Evolutionary conservation across 768 basidiomycete genomes (phyloP).

Genomic region (Lyophyllum atratum): DNA sequence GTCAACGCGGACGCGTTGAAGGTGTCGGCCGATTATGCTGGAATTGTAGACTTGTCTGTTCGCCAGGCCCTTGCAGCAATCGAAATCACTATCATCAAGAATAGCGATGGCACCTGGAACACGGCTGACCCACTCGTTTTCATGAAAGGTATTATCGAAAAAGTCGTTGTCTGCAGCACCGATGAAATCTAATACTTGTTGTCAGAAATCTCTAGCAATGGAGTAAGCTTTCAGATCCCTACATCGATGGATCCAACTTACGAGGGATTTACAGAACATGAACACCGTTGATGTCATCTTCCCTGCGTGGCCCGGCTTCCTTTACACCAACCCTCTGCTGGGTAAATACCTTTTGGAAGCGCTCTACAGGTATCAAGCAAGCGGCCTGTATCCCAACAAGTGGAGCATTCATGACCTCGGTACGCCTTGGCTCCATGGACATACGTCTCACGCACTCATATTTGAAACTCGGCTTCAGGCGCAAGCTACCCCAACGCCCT

Average conservation of each 20-base stretch:
- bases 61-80: constrained; percentile 54
- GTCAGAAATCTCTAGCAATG: constrained; percentile 60
- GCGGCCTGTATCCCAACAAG: constrained; percentile 65
- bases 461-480: constrained; percentile 20
- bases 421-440: constrained; percentile 24
- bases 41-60: constrained; percentile 51
- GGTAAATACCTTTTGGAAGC: constrained; percentile 62
- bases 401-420: constrained; percentile 69
- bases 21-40: constrained; percentile 53
- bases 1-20: constrained; percentile 46
- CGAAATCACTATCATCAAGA: constrained; percentile 44
- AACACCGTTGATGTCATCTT: constrained; percentile 59
- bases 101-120: constrained; percentile 49
- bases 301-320: constrained; percentile 51
- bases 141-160: constrained; percentile 48
- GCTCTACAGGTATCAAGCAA: constrained; percentile 68
- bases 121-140: constrained; percentile 49
- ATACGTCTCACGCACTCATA: constrained; percentile 26
- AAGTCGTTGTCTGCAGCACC: constrained; percentile 38
- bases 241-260: constrained; percentile 12
- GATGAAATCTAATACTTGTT: constrained; percentile 27
- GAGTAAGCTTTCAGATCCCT: constrained; percentile 37
- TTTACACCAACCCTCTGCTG: constrained; percentile 58
- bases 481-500: constrained; percentile 43
- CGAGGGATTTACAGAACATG: constrained; percentile 41